Base-by-base conservation (phyloP, 495 filamentous ascomycete species). In the Neurospora sp. region DNA sequence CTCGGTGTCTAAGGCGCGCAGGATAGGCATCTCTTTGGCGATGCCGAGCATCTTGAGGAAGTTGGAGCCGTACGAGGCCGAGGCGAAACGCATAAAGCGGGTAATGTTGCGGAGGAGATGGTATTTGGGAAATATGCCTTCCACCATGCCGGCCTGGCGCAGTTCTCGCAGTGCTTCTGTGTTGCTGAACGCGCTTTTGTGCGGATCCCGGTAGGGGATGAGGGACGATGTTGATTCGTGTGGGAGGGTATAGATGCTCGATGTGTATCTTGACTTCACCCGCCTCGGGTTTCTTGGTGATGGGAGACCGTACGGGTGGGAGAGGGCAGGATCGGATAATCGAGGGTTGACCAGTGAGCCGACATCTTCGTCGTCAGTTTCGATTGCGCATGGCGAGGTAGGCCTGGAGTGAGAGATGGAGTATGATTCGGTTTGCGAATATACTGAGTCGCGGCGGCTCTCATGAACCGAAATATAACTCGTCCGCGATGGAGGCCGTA, bases 1-100 rank as follows among this genome's bases (percentile, higher is more conserved):
- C 41, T 88, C 83, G 31, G 53, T 66, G 12, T 87, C 85, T 9
- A 86, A 75, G 31, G 76, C 82, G 31, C 84, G 84, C 0, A 84
- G 74, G 5, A 78, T 81, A 20, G 85, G 85, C 59, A 86, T 83
- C n/a, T 81, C 79, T 69, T 82, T 85, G 37, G 79, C 79, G 69
- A 93, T 88, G 5, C 92, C 92, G 85, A 93, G 88, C 18, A 93
- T 82, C 46, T 88, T 87, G 37, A 93, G 84, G 37, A 93, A 93
- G 73, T 85, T 88, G 4, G 90, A 86, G 1, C 92, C 92, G 73
- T 94, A 94, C 1, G 90, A 89, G 0, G 92, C 92, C 14, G 91
- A 92, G 1, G 92, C 88, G 78, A 93, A 94, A 0, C 91, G 90
- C 81, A 90, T 90, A 76, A 92, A 94, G 41, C 92, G 87, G 20